phyloP scores from a whole-genome alignment of 306 rosid species.

The Erythrophleum fordii region DNA sequence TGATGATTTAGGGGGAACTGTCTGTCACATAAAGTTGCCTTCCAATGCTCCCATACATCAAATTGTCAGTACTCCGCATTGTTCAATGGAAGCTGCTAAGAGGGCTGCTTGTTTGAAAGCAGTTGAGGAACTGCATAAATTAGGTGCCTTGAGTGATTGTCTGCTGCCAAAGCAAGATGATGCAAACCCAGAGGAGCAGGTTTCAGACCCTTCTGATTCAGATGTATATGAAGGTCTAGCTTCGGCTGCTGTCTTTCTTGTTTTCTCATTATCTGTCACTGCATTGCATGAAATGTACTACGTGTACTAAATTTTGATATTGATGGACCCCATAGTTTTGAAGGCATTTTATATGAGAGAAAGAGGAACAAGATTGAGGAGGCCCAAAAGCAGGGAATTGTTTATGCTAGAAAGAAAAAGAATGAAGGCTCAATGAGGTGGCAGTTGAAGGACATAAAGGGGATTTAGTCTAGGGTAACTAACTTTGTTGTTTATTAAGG shows the following conservation, averaged over 20 bases:
- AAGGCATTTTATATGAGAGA: too few relatives aligned
- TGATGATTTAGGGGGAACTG: slow-evolving; percentile 75
- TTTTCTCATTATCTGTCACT: slow-evolving; percentile 32
- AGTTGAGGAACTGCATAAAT: slow-evolving; percentile 80
- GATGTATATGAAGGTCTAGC: slow-evolving; percentile 67
- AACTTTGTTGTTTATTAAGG: too few relatives aligned
- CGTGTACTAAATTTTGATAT: slow-evolving; percentile 31
- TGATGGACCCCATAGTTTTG: too few relatives aligned
- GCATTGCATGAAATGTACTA: slow-evolving; percentile 28
- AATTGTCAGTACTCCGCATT: slow-evolving; percentile 63
- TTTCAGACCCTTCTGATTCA: slow-evolving; percentile 57
- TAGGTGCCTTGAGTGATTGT: slow-evolving; percentile 76
- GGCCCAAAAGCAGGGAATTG: too few relatives aligned
- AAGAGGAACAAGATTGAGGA: too few relatives aligned
- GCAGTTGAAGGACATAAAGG: too few relatives aligned
- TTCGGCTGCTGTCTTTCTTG: slow-evolving; percentile 32
- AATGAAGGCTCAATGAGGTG: too few relatives aligned
- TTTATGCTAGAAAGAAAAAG: too few relatives aligned
- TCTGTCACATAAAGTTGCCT: slow-evolving; percentile 77
- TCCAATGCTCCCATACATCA: slow-evolving; percentile 79
- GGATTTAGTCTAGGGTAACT: too few relatives aligned
- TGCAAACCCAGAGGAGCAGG: slow-evolving; percentile 45
- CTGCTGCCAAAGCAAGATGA: slow-evolving; percentile 73
- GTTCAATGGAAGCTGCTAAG: slow-evolving; percentile 75
- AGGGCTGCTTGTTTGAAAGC: slow-evolving; percentile 87